These are phyloP conservation scores for Neolentinus lepideus DNA, from an alignment of 1,284 basidiomycete species.

Conservation along the genomic window DNA sequence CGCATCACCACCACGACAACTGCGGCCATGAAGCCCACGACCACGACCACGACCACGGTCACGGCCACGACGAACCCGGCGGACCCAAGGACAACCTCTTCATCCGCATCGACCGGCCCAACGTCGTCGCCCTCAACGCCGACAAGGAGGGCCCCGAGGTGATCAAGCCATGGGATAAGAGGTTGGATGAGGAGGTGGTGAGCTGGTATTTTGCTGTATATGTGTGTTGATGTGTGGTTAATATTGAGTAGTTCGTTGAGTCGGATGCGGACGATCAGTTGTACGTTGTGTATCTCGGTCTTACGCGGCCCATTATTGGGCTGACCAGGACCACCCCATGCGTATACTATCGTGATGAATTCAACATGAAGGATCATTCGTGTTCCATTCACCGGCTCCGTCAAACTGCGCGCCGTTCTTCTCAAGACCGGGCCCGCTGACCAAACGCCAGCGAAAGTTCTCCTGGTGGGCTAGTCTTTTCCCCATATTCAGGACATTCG, in stretches of 20 bases:
- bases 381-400: constrained; percentile 74
- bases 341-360: constrained; percentile 3
- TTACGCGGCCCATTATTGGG: background rate
- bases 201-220: constrained; percentile 11
- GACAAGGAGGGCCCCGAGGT: constrained; percentile 38
- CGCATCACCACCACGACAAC: constrained; percentile 46
- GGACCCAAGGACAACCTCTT: constrained; percentile 61
- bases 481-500: no score
- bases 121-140: constrained; percentile 67
- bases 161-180: constrained; percentile 74
- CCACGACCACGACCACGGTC: constrained; percentile 43
- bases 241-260: constrained; percentile 50
- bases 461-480: constrained; percentile 40
- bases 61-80: constrained; percentile 37
- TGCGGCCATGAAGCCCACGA: no score
- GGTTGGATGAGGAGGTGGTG: constrained; percentile 58
- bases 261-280: constrained; percentile 82
- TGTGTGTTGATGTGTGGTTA: constrained; percentile 2
- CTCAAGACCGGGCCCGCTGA: constrained; percentile 69
- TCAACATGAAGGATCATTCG: constrained; percentile 54
- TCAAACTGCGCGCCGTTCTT: constrained; percentile 67
- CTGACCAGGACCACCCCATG: background rate
- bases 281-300: constrained; percentile 29
- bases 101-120: constrained; percentile 58
- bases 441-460: constrained; percentile 62